Evolutionary conservation across 192 early-diverging fungal genomes (phyloP), one percentile per base, ranked within the genome.

Genomic region (Coemansia sp.): DNA sequence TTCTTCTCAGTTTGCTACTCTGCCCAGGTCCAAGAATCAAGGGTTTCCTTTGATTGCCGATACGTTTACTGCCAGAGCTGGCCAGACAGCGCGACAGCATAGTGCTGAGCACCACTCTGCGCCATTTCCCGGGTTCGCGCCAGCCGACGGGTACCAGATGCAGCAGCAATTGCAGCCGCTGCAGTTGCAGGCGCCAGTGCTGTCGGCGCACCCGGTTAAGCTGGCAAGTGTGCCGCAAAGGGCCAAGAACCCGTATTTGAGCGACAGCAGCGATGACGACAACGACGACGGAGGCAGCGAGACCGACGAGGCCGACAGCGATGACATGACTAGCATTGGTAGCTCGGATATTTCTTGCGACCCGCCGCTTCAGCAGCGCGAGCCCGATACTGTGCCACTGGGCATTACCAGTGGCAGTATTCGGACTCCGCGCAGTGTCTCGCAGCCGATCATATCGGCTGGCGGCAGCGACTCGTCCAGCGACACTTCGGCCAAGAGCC

Each of bases 191-290:
- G 42, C 61, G 50, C 50, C 52, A 10, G 36, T 56, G 16, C 60
- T 38, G 56, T 62, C 56, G n/a, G 38, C 73, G 2, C 73, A 76
- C 14, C 78, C 78, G 10, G 78, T 81, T n/a, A 75, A 72, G 52
- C 66, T 81, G 34, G 78, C 78, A 2, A 68, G 56, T 36, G 56
- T 25, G 1, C 60, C 70, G 6, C 61, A 69, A 21, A 68, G 33
- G 33, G 23, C 41, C 52, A 72, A 53, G 60, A 81, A 81, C 50
- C 66, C 70, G n/a, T 81, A 81, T 56, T 37, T 73, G 33, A 81
- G 78, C 42, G 78, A 81, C 50, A 59, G 65, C 12, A 70, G 64
- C 61, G 48, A 74, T 35, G 73, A 72, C 9, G 41, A 43, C 13
- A 16, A n/a, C 26, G 62, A 63, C 61, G 41, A 28, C 16, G 36